These are phyloP conservation scores for Nitzschia palea DNA, from an alignment of 108 stramenopile species.

Conservation along the genomic window DNA sequence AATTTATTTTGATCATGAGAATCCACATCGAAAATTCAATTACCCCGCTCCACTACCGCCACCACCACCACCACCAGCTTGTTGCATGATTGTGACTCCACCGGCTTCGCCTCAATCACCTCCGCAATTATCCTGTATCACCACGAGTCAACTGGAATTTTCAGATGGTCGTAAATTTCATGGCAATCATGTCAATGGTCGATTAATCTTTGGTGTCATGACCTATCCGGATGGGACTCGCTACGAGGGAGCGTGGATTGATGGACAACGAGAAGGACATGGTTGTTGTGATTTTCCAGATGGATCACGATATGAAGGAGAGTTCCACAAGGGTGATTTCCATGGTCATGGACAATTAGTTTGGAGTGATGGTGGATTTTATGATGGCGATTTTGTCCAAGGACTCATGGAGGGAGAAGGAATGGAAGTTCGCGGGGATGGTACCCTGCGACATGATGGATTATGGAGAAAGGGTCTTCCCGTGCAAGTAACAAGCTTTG, in stretches of 20 bases:
- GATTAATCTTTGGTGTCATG: not conserved
- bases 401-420: constrained; percentile 42
- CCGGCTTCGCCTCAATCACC: not conserved
- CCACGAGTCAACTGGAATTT: not conserved
- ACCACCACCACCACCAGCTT: not conserved
- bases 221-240: constrained; percentile 4
- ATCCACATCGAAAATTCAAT: not conserved
- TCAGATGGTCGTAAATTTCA: not conserved
- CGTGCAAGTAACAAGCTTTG: too few species aligned
- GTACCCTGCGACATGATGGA: constrained; percentile 36
- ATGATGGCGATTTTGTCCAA: constrained; percentile 37
- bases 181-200: constrained; percentile 8
- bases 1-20: not conserved
- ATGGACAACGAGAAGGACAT: constrained; percentile 23
- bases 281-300: constrained; percentile 32
- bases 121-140: not conserved
- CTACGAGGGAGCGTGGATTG: constrained; percentile 7
- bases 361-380: constrained; percentile 47
- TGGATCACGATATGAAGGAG: constrained; percentile 29
- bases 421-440: constrained; percentile 34
- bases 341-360: constrained; percentile 31
- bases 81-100: not conserved
- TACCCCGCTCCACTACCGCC: not conserved
- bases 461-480: constrained; percentile 33
- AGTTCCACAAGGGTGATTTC: constrained; percentile 36